phyloP scores from a whole-genome alignment of 106 monocot species.

The Dioscorea dumetorum region DNA sequence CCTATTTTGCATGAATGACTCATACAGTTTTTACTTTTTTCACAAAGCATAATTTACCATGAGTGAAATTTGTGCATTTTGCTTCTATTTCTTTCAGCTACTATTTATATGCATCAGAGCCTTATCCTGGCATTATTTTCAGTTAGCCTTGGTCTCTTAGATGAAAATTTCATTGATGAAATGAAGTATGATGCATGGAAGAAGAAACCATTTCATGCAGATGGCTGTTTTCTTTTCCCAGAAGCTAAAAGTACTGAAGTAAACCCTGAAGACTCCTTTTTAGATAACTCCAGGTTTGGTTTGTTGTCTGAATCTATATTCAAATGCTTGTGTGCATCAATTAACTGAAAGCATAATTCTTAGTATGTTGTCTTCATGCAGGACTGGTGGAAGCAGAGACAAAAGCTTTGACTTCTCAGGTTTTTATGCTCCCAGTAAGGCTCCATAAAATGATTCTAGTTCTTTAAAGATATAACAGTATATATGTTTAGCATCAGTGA shows the following conservation, averaged over 20 bases:
- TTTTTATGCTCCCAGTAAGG: slow-evolving; percentile 2
- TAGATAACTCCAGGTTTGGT: slow-evolving; percentile 25
- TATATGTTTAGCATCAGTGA: too few relatives aligned
- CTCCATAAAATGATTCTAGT: background rate
- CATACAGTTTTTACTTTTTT: too few relatives aligned
- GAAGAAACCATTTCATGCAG: slow-evolving; percentile 1
- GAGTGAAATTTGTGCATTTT: too few relatives aligned
- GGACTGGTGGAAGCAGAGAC: slow-evolving; percentile 11
- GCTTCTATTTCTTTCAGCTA: too few relatives aligned
- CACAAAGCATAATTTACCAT: too few relatives aligned
- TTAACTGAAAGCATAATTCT: background rate
- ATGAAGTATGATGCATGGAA: slow-evolving; percentile 10
- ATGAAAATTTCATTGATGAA: slow-evolving; percentile 18
- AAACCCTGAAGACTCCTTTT: slow-evolving; percentile 14
- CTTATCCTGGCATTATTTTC: background rate
- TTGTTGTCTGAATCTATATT: background rate
- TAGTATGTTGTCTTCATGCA: slow-evolving; percentile 19
- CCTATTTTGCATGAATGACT: too few relatives aligned
- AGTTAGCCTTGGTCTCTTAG: slow-evolving; percentile 17
- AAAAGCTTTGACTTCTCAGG: slow-evolving; percentile 34
- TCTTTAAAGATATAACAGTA: too few relatives aligned
- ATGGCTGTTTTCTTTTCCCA: slow-evolving; percentile 2
- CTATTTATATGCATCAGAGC: too few relatives aligned
- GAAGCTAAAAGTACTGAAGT: slow-evolving; percentile 11
- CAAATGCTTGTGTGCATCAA: background rate